Evolutionary conservation across 2,329 filamentous ascomycete genomes (phyloP), one percentile per base, ranked within the genome.

Genomic region (Blastomyces gilchristii): DNA sequence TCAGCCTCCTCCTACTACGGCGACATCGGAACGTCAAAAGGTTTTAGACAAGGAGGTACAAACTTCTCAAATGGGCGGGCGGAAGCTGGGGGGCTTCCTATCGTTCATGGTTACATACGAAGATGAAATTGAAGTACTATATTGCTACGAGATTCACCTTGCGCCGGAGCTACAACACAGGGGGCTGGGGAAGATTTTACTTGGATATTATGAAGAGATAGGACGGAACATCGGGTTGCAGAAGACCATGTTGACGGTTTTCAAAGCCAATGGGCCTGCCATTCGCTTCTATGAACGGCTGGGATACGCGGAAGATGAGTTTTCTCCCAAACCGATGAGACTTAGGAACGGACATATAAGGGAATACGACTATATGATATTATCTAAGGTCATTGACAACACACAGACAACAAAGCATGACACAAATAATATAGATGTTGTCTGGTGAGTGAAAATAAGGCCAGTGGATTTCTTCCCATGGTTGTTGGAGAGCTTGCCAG

Each of bases 111-210:
- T 83, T 64, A 82, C 80, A n/a, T 78, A 82, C 62, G 82, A 84
- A 66, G 81, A 83, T 62, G 75, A 75, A 4, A 71, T 78, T 25
- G 78, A 83, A 14, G 84, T 87, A 6, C 65, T 85, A n/a, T 87
- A 87, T 70, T 80, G 85, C 67, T 87, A 87, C 72, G 85, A 87
- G 71, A 78, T 87, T 14, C 85, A 87, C 67, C 75, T 86, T 8
- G 68, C 71, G 1, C 71, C 76, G 0, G 58, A 60, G 2, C 70
- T 79, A 5, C 79, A 82, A 52, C 76, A 79, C 8, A 73, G 70
- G n/a, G 82, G 83, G 0, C 64, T 86, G 2, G 85, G 84, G 1
- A 74, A 68, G 39, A 72, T 77, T 47, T 69, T 87, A 63, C 79
- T 87, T 73, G 62, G 66, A 1, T 65, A 78, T 54, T 79, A 79